Conservation (phyloP, 805 yeast species). For the Candida piceae region DNA sequence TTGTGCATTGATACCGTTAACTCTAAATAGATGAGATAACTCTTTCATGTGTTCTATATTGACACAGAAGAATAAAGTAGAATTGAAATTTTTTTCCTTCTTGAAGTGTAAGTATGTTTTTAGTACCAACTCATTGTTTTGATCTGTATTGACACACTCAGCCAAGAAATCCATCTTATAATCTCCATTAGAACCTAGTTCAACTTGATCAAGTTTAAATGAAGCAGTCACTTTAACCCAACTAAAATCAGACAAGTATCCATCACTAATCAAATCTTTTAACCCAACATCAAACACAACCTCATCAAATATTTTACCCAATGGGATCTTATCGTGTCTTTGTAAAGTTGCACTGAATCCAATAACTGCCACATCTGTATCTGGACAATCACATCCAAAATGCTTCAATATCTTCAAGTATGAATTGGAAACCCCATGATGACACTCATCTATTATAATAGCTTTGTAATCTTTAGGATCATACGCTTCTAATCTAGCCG, state of each 20-base stretch:
- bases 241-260: slow-evolving; percentile 65
- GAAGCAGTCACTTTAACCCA: slow-evolving; percentile 53
- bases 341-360: slow-evolving; percentile 90
- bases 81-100: slow-evolving; percentile 38
- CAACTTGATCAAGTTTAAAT: slow-evolving; percentile 22
- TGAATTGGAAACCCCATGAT: slow-evolving; percentile 75
- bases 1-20: slow-evolving; percentile 62
- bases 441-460: slow-evolving; percentile 86
- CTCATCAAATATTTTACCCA: slow-evolving; percentile 61
- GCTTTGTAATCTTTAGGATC: slow-evolving; percentile 60
- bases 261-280: slow-evolving; percentile 58
- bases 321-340: slow-evolving; percentile 62
- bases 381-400: slow-evolving; percentile 43
- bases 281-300: slow-evolving; percentile 67
- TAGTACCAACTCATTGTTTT: slow-evolving; percentile 51
- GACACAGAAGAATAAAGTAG: slow-evolving; percentile 75
- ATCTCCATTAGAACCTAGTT: slow-evolving; percentile 38
- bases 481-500: slow-evolving; percentile 44
- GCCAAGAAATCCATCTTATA: slow-evolving; percentile 50
- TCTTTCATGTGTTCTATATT: slow-evolving; percentile 61
- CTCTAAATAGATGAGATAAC: slow-evolving; percentile 47
- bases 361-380: slow-evolving; percentile 49
- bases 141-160: slow-evolving; percentile 46
- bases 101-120: slow-evolving; percentile 45
- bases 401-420: slow-evolving; percentile 55